Percentiles rank a stretch among this genome's conserved stretches.
phyloP scores from a whole-genome alignment of 139 green algal genomes.

The Trebouxia sp. region DNA sequence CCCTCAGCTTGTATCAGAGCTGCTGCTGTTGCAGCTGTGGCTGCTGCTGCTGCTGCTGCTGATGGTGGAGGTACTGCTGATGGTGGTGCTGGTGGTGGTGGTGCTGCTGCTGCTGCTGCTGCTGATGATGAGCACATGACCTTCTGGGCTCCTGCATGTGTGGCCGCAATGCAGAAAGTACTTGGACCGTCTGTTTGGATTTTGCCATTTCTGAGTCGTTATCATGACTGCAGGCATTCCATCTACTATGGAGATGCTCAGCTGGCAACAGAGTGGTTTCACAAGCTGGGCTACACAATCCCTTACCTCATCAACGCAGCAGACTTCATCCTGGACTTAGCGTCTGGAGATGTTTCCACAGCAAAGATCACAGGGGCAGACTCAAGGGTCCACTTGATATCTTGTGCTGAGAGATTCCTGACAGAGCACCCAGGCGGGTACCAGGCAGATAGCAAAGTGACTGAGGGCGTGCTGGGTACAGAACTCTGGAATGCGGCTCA shows the following conservation, averaged over 20 bases:
- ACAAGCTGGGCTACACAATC: constrained; percentile 54
- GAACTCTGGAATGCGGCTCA: constrained; percentile 26
- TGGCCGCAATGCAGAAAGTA: not conserved
- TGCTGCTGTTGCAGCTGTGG: too few relatives aligned
- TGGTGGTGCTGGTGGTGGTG: not conserved
- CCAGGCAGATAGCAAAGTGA: not conserved
- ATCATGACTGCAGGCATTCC: constrained; percentile 13
- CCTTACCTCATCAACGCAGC: constrained; percentile 76
- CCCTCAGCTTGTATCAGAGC: too few relatives aligned
- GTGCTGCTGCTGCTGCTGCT: not conserved
- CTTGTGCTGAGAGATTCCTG: constrained; percentile 36
- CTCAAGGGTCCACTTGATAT: constrained; percentile 33
- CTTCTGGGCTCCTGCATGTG: not conserved
- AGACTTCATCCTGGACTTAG: constrained; percentile 84
- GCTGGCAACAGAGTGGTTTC: constrained; percentile 65
- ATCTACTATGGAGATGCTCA: constrained; percentile 80
- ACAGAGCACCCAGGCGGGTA: not conserved
- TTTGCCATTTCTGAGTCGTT: too few relatives aligned
- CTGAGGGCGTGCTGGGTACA: not conserved
- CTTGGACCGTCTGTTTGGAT: not conserved
- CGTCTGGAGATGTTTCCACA: constrained; percentile 62
- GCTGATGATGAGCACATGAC: not conserved
- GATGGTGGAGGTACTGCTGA: too few relatives aligned
- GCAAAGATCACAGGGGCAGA: constrained; percentile 36
- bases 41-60: too few relatives aligned